Evolutionary conservation across 2,329 filamentous ascomycete species (phyloP), one percentile per base, ranked within the genome.

Genomic region (Pseudogymnoascus sp.): DNA sequence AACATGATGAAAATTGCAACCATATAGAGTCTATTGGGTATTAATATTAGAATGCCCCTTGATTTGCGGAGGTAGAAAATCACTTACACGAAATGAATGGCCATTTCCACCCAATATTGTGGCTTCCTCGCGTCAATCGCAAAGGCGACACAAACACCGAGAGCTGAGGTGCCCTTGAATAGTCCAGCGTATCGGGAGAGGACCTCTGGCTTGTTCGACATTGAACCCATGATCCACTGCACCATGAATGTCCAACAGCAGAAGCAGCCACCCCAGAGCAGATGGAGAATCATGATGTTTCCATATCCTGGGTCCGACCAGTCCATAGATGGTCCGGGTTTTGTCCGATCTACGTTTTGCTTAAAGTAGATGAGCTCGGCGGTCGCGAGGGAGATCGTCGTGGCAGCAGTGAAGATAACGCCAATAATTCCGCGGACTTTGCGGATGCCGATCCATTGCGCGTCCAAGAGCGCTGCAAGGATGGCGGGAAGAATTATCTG

Each of bases 161-260:
- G 35, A 23, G 65, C 63, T 17, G 65, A 62, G 15, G 64, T 64
- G 13, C 66, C 66, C 19, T 65, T 67, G 35, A 64, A 67, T 5
- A 65, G 59, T 7, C 65, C 65, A 19, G 62, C 65, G 26, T 64
- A 65, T 9, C 62, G 47, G 38, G 66, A 64, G 7, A 66, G 53
- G 13, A 60, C 62, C 17, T 62, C 64, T 3, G 66, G 66, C 19
- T 67, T 65, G 21, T 67, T 67, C 21, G 66, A 65, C 59, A 67
- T 65, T 15, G 66, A 59, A 8, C 66, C 64, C 28, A 67, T 64
- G 23, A 66, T 64, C 59, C 64, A 67, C 59, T 65, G 64, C 10
- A 61, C 64, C 15, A 63, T 62, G 15, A 67, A 62, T 21, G 66
- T 65, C 40, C 64, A 62, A 19, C 60, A 66, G 57, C 63, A 61